Evolutionary conservation across 768 basidiomycete species (phyloP).

Genomic region (Boletus vinaceobasis): DNA sequence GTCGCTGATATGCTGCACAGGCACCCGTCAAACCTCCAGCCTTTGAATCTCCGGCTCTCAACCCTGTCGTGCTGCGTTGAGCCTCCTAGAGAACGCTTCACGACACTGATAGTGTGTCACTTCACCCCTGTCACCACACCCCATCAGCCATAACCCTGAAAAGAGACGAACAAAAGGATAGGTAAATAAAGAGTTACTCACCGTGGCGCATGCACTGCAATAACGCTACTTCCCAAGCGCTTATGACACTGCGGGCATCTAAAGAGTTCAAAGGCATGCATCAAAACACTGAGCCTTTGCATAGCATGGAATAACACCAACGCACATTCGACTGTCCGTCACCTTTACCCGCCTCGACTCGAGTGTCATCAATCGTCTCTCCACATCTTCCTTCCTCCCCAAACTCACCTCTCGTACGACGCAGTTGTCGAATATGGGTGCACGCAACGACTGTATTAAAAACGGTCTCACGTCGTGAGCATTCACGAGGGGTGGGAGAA

Average conservation of each 20-base stretch:
- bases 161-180: background rate
- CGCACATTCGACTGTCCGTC: conserved; percentile 89
- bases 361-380: conserved; percentile 66
- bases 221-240: conserved; percentile 86
- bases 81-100: conserved; percentile 66
- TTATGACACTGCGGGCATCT: conserved; percentile 98
- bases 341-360: conserved; percentile 84
- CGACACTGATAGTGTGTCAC: conserved; percentile 97
- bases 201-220: conserved; percentile 90
- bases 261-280: background rate
- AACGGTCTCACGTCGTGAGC: conserved; percentile 78
- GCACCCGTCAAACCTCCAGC: background rate
- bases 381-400: conserved; percentile 74
- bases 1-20: background rate
- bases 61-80: conserved; percentile 38
- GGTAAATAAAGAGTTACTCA: conserved; percentile 31
- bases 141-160: background rate
- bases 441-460: conserved; percentile 64
- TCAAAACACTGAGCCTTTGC: background rate
- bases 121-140: conserved; percentile 63
- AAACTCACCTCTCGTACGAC: conserved; percentile 70
- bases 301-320: conserved; percentile 7
- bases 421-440: conserved; percentile 63
- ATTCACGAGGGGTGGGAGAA: conserved; percentile 88
- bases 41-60: conserved; percentile 1